These are phyloP conservation scores for Phlebiopsis flavidoalba DNA, from an alignment of 768 basidiomycete genomes.

Conservation along the genomic window DNA sequence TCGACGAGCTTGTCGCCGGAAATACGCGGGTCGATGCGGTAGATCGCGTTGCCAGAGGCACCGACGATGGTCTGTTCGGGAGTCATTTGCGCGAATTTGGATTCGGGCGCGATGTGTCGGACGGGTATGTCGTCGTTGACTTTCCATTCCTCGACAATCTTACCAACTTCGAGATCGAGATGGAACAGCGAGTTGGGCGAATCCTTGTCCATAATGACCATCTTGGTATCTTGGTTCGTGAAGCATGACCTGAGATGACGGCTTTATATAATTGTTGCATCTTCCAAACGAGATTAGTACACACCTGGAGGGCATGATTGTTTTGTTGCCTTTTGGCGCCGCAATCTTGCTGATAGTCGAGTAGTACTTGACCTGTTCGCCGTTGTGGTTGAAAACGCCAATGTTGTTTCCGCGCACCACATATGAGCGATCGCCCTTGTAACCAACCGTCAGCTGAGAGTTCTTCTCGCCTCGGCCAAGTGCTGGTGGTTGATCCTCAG, in stretches of 20 bases:
- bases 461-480: slow-evolving; percentile 63
- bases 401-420: slow-evolving; percentile 91
- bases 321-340: slow-evolving; percentile 66
- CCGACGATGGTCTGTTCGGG: slow-evolving; percentile 92
- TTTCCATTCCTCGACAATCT: slow-evolving; percentile 98
- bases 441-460: slow-evolving; percentile 88
- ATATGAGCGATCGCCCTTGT: slow-evolving; percentile 92
- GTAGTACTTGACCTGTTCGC: slow-evolving; percentile 72
- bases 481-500: slow-evolving; percentile 35
- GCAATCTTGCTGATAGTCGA: slow-evolving; percentile 83
- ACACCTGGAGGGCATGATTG: slow-evolving; percentile 84
- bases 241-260: slow-evolving; percentile 71
- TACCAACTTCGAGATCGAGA: slow-evolving; percentile 92
- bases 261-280: background rate
- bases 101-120: slow-evolving; percentile 85
- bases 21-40: slow-evolving; percentile 95
- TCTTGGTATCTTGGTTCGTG: slow-evolving; percentile 95
- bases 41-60: slow-evolving; percentile 88
- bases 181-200: slow-evolving; percentile 80
- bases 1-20: slow-evolving; percentile 92
- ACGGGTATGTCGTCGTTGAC: slow-evolving; percentile 87
- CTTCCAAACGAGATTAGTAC: slow-evolving; percentile 13
- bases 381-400: slow-evolving; percentile 79
- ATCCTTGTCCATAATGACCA: slow-evolving; percentile 84
- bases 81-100: slow-evolving; percentile 93